phyloP scores from a whole-genome alignment of 345 rosid genomes.

The Firmiana major region DNA sequence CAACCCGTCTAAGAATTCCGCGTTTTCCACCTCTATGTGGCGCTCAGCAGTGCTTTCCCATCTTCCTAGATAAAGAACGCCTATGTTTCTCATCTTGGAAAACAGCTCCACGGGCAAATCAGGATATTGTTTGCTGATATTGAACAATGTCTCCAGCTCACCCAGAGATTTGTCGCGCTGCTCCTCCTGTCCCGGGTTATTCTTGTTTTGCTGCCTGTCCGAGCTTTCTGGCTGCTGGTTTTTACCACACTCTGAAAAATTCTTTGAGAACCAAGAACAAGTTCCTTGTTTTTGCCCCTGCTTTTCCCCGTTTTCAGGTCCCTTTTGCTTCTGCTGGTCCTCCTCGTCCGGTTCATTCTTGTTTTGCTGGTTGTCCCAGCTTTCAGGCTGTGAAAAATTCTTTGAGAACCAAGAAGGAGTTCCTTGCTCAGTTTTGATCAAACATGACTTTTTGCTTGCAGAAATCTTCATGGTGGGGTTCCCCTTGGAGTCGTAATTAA shows the following conservation, averaged over 20 bases:
- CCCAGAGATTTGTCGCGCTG: neutral
- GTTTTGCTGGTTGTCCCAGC: no score
- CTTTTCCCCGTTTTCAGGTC: no score
- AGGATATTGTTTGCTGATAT: slow-evolving; percentile 42
- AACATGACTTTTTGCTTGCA: slow-evolving; percentile 27
- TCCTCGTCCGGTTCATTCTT: no score
- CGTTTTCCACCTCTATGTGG: slow-evolving; percentile 41
- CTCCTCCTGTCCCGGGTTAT: no score
- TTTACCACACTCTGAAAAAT: no score
- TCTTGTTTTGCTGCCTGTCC: neutral
- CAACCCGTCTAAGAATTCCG: slow-evolving; percentile 24
- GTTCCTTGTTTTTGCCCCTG: no score
- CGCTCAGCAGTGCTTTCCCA: slow-evolving; percentile 38
- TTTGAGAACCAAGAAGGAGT: neutral
- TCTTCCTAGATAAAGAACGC: slow-evolving; percentile 43
- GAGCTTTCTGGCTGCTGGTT: neutral
- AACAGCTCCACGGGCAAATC: slow-evolving; percentile 40
- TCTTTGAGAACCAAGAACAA: no score
- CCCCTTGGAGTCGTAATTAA: slow-evolving; percentile 16
- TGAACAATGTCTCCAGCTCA: slow-evolving; percentile 37
- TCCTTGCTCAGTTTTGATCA: slow-evolving; percentile 23
- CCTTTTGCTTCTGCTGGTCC: no score
- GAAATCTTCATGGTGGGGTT: slow-evolving; percentile 17
- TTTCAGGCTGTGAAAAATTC: no score
- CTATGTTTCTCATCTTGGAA: slow-evolving; percentile 21